Evolutionary conservation across 2,329 filamentous ascomycete species (phyloP).

Genomic region (Colletotrichum sp.): DNA sequence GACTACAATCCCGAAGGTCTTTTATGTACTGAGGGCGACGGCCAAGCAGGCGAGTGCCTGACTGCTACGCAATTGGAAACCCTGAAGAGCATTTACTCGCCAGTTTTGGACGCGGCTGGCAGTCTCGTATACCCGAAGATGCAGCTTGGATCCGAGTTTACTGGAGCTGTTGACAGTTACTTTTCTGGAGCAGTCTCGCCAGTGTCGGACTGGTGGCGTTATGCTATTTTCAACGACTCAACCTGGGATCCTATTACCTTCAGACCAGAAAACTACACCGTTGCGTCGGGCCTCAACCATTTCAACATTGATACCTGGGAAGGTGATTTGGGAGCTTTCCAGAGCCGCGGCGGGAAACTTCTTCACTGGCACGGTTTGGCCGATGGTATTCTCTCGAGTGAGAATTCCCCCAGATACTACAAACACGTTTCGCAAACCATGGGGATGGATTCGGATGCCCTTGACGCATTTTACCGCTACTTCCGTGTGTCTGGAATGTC

Average conservation of each 20-base stretch:
- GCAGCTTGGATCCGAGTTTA: constrained; percentile 49
- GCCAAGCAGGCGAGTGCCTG: neutral
- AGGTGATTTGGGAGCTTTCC: constrained; percentile 43
- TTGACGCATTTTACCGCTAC: constrained; percentile 39
- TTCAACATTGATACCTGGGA: constrained; percentile 43
- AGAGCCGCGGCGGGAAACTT: constrained; percentile 45
- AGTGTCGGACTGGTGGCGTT: constrained; percentile 36
- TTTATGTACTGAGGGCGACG: constrained; percentile 33
- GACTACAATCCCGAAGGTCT: constrained; percentile 44
- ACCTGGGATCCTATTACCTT: constrained; percentile 39
- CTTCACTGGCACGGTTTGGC: constrained; percentile 51
- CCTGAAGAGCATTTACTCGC: constrained; percentile 35
- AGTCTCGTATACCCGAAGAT: constrained; percentile 45
- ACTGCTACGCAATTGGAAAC: constrained; percentile 38
- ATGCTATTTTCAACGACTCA: constrained; percentile 44
- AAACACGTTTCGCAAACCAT: constrained; percentile 50
- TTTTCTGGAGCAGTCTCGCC: constrained; percentile 37
- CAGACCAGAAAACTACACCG: constrained; percentile 34
- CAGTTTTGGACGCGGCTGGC: constrained; percentile 33
- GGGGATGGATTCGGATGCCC: constrained; percentile 31
- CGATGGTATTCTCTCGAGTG: constrained; percentile 46
- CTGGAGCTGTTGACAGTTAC: constrained; percentile 43
- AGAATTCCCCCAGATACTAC: constrained; percentile 53
- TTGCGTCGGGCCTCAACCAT: constrained; percentile 35
- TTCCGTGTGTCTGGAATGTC: constrained; percentile 36